A percentile compares a stretch with the other conserved stretches of the same genome.
Conservation (phyloP, 176 grass and related monocot genomes). For the Rhipidocladum racemiflorum region DNA sequence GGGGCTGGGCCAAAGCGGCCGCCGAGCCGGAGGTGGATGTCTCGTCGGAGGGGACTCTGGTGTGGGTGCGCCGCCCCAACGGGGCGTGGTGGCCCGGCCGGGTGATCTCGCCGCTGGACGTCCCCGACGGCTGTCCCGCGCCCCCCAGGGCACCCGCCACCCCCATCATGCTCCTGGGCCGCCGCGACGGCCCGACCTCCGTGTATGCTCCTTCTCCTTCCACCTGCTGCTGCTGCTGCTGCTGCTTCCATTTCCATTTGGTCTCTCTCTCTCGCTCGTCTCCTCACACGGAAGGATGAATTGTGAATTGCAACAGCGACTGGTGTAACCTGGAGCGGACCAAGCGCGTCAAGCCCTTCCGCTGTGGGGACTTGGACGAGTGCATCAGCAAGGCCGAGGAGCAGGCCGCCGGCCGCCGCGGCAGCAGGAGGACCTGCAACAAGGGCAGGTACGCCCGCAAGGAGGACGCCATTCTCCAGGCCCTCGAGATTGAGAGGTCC, state of each 20-base stretch:
- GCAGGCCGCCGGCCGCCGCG: neutral
- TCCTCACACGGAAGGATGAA: neutral
- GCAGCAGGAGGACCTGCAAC: neutral
- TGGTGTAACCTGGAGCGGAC: constrained; percentile 60
- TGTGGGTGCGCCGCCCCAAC: constrained; percentile 68
- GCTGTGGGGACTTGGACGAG: constrained; percentile 55
- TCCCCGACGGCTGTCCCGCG: constrained; percentile 33
- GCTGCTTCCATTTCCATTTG: neutral
- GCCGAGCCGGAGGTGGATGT: constrained; percentile 22
- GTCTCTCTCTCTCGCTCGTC: neutral
- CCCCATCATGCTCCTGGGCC: constrained; percentile 66
- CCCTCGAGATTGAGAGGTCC: constrained; percentile 47
- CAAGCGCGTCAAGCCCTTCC: constrained; percentile 74
- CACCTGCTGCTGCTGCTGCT: neutral
- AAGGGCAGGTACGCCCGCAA: constrained; percentile 48
- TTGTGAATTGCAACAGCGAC: constrained; percentile 34
- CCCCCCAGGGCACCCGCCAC: constrained; percentile 36
- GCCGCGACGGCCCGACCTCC: constrained; percentile 41
- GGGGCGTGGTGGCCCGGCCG: constrained; percentile 71
- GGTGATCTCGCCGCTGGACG: constrained; percentile 42
- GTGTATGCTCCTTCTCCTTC: neutral
- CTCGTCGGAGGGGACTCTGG: constrained; percentile 40
- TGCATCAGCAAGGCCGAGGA: constrained; percentile 43
- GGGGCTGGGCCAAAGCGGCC: neutral
- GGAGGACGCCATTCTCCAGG: constrained; percentile 56